Conservation (phyloP, 1,284 basidiomycete genomes). For the Phellopilus nigrolimitatus region DNA sequence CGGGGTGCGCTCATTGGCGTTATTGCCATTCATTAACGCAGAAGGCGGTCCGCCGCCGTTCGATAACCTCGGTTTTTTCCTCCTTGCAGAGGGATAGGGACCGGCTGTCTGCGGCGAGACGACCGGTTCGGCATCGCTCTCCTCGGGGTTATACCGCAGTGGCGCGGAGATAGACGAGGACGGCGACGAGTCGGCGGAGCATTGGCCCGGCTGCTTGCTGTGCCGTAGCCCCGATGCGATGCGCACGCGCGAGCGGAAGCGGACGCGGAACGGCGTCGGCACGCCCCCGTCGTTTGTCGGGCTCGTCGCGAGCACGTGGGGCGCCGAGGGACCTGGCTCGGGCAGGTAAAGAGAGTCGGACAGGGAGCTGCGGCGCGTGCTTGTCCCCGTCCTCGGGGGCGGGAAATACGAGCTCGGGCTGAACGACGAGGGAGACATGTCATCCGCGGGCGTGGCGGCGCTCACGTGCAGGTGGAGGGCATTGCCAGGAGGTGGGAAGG, state of each 20-base stretch:
- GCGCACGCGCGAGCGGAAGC: conserved; percentile 52
- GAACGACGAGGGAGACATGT: too few species aligned
- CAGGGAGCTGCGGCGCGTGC: background rate
- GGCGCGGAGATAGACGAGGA: conserved; percentile 73
- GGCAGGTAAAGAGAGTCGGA: background rate
- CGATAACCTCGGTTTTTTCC: background rate
- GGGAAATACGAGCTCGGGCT: too few species aligned
- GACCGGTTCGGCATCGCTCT: conserved; percentile 41
- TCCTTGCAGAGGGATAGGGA: background rate
- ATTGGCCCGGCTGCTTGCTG: conserved; percentile 20
- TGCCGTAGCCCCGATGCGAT: conserved; percentile 45
- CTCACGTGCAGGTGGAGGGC: conserved; percentile 7
- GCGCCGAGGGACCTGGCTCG: background rate
- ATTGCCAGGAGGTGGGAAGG: background rate
- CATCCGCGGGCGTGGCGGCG: too few species aligned
- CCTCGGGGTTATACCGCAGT: conserved; percentile 50
- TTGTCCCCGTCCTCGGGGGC: background rate
- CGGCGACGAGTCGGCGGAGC: conserved; percentile 50
- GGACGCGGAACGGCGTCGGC: conserved; percentile 33
- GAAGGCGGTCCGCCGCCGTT: background rate
- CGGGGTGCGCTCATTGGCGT: conserved; percentile 6
- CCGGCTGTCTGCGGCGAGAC: background rate
- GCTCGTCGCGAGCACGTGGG: background rate
- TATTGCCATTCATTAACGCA: background rate
- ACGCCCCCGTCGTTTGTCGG: background rate